phyloP scores from a whole-genome alignment of 2,329 filamentous ascomycete species.

The Pseudogymnoascus sp. region DNA sequence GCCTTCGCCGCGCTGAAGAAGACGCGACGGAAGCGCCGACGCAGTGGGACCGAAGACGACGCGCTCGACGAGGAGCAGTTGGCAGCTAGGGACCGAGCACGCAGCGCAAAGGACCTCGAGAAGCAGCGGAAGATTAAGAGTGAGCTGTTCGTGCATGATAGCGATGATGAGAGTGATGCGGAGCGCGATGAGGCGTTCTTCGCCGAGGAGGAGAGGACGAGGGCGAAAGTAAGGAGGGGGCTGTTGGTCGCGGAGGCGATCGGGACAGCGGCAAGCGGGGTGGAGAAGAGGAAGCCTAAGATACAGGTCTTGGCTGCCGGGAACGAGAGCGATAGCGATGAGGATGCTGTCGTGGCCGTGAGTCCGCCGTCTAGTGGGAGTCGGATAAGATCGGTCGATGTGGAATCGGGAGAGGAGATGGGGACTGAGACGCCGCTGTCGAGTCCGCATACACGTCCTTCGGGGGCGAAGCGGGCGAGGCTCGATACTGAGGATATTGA shows the following conservation, averaged over 20 bases:
- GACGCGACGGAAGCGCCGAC: slow-evolving; percentile 39
- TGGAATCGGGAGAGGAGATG: neutral
- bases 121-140: slow-evolving; percentile 77
- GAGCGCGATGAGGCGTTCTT: slow-evolving; percentile 71
- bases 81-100: slow-evolving; percentile 48
- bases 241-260: slow-evolving; percentile 33
- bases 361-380: slow-evolving; percentile 1
- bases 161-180: slow-evolving; percentile 82
- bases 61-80: slow-evolving; percentile 53
- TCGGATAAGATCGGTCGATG: neutral
- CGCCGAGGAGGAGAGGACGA: slow-evolving; percentile 58
- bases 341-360: neutral
- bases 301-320: slow-evolving; percentile 34
- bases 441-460: neutral
- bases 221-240: slow-evolving; percentile 27
- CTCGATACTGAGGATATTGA: neutral
- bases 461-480: neutral
- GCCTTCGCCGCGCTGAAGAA: slow-evolving; percentile 49
- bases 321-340: neutral
- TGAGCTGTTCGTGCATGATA: slow-evolving; percentile 67
- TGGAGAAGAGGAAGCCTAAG: slow-evolving; percentile 44
- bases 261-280: slow-evolving; percentile 39
- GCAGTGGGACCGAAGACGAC: slow-evolving; percentile 31
- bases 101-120: slow-evolving; percentile 61
- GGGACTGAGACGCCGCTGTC: neutral